Conservation (phyloP, 2,329 filamentous ascomycete species). For the Cladobotryum protrusum region DNA sequence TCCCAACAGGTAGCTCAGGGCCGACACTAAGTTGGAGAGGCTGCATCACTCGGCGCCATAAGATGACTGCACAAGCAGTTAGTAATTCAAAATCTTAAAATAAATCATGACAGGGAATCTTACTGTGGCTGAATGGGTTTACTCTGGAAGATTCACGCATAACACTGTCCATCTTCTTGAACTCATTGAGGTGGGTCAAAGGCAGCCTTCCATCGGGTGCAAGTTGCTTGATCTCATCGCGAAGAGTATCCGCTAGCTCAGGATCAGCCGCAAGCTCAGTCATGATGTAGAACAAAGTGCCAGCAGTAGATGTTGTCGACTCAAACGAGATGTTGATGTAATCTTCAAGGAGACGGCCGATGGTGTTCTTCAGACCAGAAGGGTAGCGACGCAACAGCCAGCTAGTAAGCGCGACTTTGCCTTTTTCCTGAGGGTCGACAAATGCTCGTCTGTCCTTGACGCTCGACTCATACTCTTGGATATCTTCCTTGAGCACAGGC, state of each 20-base stretch:
- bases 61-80: slow-evolving; percentile 10
- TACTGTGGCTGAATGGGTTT: not conserved
- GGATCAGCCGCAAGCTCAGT: slow-evolving; percentile 39
- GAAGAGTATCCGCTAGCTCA: slow-evolving; percentile 37
- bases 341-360: slow-evolving; percentile 7
- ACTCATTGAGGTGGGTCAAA: slow-evolving; percentile 15
- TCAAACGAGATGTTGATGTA: slow-evolving; percentile 10
- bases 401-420: not conserved
- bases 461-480: not conserved
- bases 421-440: not conserved
- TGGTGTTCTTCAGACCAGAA: not conserved
- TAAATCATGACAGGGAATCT: not conserved
- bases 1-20: slow-evolving; percentile 17
- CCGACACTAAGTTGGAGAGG: slow-evolving; percentile 17
- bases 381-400: not conserved
- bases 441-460: not conserved
- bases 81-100: not conserved
- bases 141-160: slow-evolving; percentile 16
- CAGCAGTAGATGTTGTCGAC: slow-evolving; percentile 9
- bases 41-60: slow-evolving; percentile 14
- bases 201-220: slow-evolving; percentile 18
- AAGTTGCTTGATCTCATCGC: slow-evolving; percentile 37
- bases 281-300: slow-evolving; percentile 19
- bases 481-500: not conserved
- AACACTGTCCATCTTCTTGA: slow-evolving; percentile 19